A percentile compares a stretch with the other conserved stretches of the same genome.
These are phyloP conservation scores for Kernera saxatilis DNA, from an alignment of 345 rosid species.

Conservation along the genomic window DNA sequence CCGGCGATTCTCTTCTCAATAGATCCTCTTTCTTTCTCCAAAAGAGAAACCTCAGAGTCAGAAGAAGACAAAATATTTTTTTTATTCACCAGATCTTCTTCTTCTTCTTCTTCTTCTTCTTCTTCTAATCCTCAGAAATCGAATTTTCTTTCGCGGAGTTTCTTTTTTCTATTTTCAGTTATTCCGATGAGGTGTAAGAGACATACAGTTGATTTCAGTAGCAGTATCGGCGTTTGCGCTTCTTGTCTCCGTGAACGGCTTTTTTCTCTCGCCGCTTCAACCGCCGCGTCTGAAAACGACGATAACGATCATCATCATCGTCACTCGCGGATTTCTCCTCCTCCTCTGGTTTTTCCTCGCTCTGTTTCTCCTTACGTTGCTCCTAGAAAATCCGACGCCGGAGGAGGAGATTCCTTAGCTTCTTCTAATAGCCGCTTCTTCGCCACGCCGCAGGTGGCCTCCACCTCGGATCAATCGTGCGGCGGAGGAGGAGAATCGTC, in stretches of 20 bases:
- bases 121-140: neutral
- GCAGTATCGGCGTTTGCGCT: constrained; percentile 81
- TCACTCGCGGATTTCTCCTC: constrained; percentile 18
- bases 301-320: constrained; percentile 10
- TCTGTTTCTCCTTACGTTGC: constrained; percentile 77
- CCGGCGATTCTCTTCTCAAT: constrained; percentile 13
- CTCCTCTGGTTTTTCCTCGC: constrained; percentile 61
- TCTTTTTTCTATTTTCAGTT: neutral
- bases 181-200: constrained; percentile 73
- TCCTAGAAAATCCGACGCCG: constrained; percentile 55
- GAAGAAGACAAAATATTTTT: constrained; percentile 19
- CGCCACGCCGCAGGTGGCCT: constrained; percentile 71
- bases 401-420: neutral
- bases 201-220: constrained; percentile 58
- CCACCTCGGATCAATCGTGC: neutral
- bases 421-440: constrained; percentile 40
- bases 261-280: constrained; percentile 42
- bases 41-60: constrained; percentile 4
- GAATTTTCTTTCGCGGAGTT: neutral
- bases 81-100: constrained; percentile 4
- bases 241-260: constrained; percentile 90
- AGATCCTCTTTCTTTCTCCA: neutral
- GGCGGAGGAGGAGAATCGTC: constrained; percentile 3
- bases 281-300: constrained; percentile 34
- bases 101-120: constrained; percentile 21